These are phyloP conservation scores for Podosphaera leucotricha DNA, from an alignment of 2,329 filamentous ascomycete species.

Conservation along the genomic window DNA sequence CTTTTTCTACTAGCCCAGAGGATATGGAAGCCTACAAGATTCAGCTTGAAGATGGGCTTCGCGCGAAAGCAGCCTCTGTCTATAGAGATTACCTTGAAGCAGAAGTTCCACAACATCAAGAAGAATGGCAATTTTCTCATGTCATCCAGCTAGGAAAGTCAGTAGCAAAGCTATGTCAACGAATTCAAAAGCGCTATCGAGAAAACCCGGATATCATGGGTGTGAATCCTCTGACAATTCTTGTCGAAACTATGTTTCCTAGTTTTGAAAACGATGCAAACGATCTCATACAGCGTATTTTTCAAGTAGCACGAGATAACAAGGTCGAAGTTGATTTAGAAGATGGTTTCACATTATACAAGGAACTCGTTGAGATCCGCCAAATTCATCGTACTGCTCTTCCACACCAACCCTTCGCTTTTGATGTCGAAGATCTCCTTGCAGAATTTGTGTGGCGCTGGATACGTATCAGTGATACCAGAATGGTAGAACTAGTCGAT, in stretches of 20 bases:
- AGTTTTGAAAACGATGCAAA: slow-evolving; percentile 75
- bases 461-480: slow-evolving; percentile 60
- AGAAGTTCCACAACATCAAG: slow-evolving; percentile 55
- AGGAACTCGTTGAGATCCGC: slow-evolving; percentile 65
- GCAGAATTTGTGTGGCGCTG: slow-evolving; percentile 92
- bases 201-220: slow-evolving; percentile 78
- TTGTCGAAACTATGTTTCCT: slow-evolving; percentile 67
- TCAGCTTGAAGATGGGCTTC: slow-evolving; percentile 48
- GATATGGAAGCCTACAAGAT: slow-evolving; percentile 49
- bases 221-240: slow-evolving; percentile 35
- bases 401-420: slow-evolving; percentile 53
- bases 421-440: slow-evolving; percentile 66
- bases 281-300: slow-evolving; percentile 61
- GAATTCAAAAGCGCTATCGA: slow-evolving; percentile 77
- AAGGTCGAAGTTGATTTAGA: slow-evolving; percentile 61
- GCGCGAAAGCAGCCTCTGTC: slow-evolving; percentile 49
- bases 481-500: slow-evolving; percentile 64
- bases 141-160: slow-evolving; percentile 73
- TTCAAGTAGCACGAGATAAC: slow-evolving; percentile 44
- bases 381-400: slow-evolving; percentile 55
- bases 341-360: slow-evolving; percentile 87
- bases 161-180: slow-evolving; percentile 65
- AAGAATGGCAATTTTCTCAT: slow-evolving; percentile 77
- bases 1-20: slow-evolving; percentile 46
- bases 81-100: slow-evolving; percentile 61